A percentile compares a stretch with the other conserved stretches of the same genome.
Evolutionary conservation across 192 early-diverging fungal genomes (phyloP).

Genomic region (Chytriomyces sp.): DNA sequence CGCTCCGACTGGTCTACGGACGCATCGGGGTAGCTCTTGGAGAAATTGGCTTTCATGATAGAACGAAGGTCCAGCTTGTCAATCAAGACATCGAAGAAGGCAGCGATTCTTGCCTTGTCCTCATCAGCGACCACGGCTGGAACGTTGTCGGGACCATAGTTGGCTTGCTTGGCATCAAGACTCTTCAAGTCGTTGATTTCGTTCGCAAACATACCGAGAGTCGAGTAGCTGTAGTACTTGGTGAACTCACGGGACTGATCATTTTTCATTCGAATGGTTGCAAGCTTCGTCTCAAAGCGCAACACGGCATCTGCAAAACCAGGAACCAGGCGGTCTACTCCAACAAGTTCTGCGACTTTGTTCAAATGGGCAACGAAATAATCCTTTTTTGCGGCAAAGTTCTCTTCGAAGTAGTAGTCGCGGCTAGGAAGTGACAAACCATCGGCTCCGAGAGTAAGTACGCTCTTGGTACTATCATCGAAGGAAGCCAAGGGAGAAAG

Average conservation of each 20-base stretch:
- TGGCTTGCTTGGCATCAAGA: constrained; percentile 10
- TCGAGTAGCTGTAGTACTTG: constrained; percentile 16
- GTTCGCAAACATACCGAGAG: not conserved
- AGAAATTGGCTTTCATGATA: not conserved
- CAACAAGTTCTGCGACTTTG: not conserved
- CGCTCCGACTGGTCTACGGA: not conserved
- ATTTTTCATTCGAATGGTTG: constrained; percentile 7
- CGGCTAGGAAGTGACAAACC: constrained; percentile 12
- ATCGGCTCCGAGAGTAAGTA: not conserved
- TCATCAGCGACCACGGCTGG: not conserved
- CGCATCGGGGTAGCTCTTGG: constrained; percentile 17
- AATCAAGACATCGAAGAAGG: not conserved
- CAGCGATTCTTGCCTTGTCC: not conserved
- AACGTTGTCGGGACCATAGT: constrained; percentile 5
- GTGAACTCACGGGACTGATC: not conserved
- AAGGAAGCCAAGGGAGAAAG: not conserved
- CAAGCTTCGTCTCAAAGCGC: constrained; percentile 22
- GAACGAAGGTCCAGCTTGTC: not conserved
- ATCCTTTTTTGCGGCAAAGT: not conserved
- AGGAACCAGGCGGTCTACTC: constrained; percentile 5
- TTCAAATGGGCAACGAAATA: constrained; percentile 4
- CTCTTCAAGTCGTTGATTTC: constrained; percentile 15
- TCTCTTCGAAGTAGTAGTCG: constrained; percentile 29
- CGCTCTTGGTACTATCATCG: constrained; percentile 1
- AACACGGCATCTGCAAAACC: constrained; percentile 17